phyloP scores from a whole-genome alignment of 805 yeast species.

The Metschnikowia corniflorae region DNA sequence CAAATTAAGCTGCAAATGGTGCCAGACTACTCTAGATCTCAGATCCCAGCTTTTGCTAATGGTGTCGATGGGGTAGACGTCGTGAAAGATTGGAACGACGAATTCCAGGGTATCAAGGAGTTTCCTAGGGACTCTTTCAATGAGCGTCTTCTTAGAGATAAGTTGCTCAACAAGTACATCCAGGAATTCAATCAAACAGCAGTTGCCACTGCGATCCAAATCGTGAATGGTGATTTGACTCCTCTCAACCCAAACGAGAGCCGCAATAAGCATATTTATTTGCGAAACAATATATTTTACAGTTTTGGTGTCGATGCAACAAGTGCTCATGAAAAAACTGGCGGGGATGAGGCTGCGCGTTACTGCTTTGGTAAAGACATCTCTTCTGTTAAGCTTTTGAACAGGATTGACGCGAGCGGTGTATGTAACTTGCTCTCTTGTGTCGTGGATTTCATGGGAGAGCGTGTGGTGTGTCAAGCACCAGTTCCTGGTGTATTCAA shows the following conservation, averaged over 20 bases:
- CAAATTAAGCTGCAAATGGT: conserved; percentile 13
- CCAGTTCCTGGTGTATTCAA: conserved; percentile 91
- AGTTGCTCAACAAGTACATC: conserved; percentile 63
- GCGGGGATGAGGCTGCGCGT: conserved; percentile 85
- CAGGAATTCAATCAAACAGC: conserved; percentile 77
- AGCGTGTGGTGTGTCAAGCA: conserved; percentile 84
- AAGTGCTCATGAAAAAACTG: conserved; percentile 60
- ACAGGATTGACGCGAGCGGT: conserved; percentile 59
- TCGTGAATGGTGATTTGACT: conserved; percentile 66
- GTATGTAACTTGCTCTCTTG: conserved; percentile 73
- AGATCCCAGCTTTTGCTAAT: conserved; percentile 48
- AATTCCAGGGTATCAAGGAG: conserved; percentile 78
- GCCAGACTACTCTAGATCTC: conserved; percentile 63
- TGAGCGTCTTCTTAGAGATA: conserved; percentile 73
- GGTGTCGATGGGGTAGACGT: conserved; percentile 59
- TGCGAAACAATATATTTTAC: conserved; percentile 83
- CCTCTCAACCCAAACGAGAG: conserved; percentile 82
- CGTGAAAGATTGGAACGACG: conserved; percentile 85
- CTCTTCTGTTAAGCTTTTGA: conserved; percentile 63
- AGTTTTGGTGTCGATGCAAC: conserved; percentile 66
- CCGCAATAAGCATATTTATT: conserved; percentile 57
- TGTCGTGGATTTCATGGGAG: conserved; percentile 88
- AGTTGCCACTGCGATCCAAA: conserved; percentile 71
- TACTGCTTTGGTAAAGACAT: conserved; percentile 78
- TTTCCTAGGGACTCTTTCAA: conserved; percentile 55